Evolutionary conservation across 1,284 basidiomycete species (phyloP).

Genomic region (Ganoderma sp.): DNA sequence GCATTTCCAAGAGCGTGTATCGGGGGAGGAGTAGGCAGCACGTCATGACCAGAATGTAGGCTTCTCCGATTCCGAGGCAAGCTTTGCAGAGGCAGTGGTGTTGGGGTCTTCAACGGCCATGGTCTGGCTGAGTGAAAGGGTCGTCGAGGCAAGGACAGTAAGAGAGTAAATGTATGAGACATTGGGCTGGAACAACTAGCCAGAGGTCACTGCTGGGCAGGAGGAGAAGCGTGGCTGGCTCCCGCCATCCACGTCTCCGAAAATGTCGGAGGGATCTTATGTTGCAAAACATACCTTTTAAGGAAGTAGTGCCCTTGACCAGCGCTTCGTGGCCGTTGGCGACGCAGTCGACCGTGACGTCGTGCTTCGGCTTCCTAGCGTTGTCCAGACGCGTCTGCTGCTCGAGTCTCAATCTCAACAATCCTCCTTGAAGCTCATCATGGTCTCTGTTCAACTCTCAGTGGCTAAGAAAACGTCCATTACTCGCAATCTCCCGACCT

Average conservation of each 20-base stretch:
- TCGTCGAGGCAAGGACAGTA: not conserved
- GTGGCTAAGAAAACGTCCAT: constrained; percentile 51
- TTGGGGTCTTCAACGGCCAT: no score
- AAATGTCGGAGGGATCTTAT: not conserved
- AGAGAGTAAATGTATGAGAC: not conserved
- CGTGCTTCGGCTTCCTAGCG: not conserved
- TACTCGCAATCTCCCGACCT: constrained; percentile 60
- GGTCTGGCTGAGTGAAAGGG: not conserved
- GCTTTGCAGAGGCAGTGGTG: no score
- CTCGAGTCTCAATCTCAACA: not conserved
- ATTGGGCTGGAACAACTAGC: not conserved
- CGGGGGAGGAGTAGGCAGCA: constrained; percentile 45
- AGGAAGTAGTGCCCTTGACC: not conserved
- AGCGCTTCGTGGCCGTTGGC: no score
- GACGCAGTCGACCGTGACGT: no score
- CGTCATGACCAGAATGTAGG: constrained; percentile 13
- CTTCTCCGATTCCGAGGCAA: not conserved
- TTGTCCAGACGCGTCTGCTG: not conserved
- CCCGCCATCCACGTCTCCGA: not conserved
- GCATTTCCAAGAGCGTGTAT: constrained; percentile 44
- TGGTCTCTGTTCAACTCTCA: constrained; percentile 67
- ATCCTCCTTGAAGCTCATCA: constrained; percentile 35
- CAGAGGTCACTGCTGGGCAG: not conserved
- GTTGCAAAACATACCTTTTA: not conserved
- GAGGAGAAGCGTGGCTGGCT: not conserved